A percentile compares a stretch with the other conserved stretches of the same genome.
phyloP scores from a whole-genome alignment of 2,329 filamentous ascomycete genomes.

The Shiraia sp. region DNA sequence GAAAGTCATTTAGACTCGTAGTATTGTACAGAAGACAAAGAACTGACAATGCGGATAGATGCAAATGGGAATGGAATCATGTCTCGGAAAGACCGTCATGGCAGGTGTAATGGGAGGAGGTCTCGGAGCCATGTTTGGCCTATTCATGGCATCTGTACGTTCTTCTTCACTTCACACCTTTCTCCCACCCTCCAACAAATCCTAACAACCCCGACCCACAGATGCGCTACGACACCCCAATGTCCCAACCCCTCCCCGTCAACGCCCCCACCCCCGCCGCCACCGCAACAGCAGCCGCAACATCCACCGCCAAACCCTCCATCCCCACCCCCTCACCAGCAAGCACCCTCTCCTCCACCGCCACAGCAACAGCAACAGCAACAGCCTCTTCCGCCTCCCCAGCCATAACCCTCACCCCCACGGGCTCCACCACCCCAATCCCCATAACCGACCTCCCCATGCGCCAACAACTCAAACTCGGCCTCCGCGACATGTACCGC shows the following conservation, averaged over 20 bases:
- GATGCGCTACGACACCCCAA: conserved; percentile 98
- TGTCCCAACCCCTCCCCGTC: conserved; percentile 54
- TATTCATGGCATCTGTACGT: conserved; percentile 96
- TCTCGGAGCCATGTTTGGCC: conserved; percentile 88
- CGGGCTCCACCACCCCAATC: conserved; percentile 43
- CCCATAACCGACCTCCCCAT: conserved; percentile 71
- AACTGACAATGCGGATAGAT: conserved; percentile 59
- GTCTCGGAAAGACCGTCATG: conserved; percentile 83
- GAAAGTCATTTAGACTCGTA: no score
- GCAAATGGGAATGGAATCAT: conserved; percentile 87
- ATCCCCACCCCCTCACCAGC: conserved; percentile 27
- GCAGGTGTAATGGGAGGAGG: conserved; percentile 93
- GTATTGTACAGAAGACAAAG: background rate
- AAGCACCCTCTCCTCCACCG: conserved; percentile 29
- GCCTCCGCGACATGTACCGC: conserved; percentile 93
- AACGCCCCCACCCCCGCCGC: conserved; percentile 40
- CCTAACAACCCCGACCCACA: conserved; percentile 41
- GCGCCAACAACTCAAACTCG: conserved; percentile 78
- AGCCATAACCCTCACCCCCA: conserved; percentile 60
- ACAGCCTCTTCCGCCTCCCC: conserved; percentile 69
- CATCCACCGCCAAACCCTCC: conserved; percentile 47
- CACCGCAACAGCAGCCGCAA: conserved; percentile 46
- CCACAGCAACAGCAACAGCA: conserved; percentile 59
- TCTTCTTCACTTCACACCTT: conserved; percentile 5
- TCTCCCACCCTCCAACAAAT: background rate